Conservation (phyloP, 305 asterid genomes). For the Solanum chacoense region DNA sequence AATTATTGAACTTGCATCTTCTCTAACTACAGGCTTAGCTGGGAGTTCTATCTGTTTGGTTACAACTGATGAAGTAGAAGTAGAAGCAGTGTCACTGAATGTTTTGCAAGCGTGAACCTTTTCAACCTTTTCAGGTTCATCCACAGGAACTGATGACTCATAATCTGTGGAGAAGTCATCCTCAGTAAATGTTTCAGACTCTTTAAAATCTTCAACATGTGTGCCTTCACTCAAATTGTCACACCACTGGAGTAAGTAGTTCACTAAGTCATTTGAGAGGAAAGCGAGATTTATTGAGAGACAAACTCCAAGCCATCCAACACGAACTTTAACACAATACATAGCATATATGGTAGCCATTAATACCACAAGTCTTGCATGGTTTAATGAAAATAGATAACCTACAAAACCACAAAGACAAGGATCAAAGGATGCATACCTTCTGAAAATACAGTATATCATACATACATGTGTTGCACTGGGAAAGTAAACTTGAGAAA, state of each 20-base stretch:
- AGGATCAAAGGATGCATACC: neutral
- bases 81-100: conserved; percentile 36
- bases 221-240: conserved; percentile 71
- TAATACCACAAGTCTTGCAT: conserved; percentile 83
- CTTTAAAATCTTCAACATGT: conserved; percentile 57
- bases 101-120: conserved; percentile 47
- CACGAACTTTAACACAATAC: conserved; percentile 72
- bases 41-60: conserved; percentile 47
- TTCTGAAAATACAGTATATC: neutral
- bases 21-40: conserved; percentile 47
- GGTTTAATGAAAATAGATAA: conserved; percentile 81
- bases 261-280: conserved; percentile 66
- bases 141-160: conserved; percentile 54
- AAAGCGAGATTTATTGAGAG: conserved; percentile 83
- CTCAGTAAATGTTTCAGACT: conserved; percentile 48
- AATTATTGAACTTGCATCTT: conserved; percentile 46
- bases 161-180: conserved; percentile 54
- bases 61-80: conserved; percentile 34
- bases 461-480: neutral
- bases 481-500: neutral
- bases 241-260: conserved; percentile 79
- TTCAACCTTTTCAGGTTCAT: conserved; percentile 45
- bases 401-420: conserved; percentile 36
- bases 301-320: conserved; percentile 87
- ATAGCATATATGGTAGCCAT: conserved; percentile 76